These are phyloP conservation scores for Hanseniaspora hatyaiensis DNA, from an alignment of 805 yeast genomes.

Conservation along the genomic window DNA sequence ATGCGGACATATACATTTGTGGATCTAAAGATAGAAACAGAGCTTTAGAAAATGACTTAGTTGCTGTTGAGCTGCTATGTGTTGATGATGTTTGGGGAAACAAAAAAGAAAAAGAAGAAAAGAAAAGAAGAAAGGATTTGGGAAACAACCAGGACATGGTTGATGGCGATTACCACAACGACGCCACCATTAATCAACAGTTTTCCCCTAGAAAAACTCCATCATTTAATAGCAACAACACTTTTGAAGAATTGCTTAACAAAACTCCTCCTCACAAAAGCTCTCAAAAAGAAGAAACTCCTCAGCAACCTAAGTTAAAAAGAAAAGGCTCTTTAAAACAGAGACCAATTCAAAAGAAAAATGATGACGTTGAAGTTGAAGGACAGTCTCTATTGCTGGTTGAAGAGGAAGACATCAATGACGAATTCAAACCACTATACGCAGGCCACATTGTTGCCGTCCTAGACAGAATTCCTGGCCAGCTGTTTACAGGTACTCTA, in stretches of 20 bases:
- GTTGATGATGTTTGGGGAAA: slow-evolving; percentile 98
- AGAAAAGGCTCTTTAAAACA: slow-evolving; percentile 88
- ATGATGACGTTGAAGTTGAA: slow-evolving; percentile 96
- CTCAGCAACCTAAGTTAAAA: slow-evolving; percentile 29
- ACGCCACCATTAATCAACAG: slow-evolving; percentile 41
- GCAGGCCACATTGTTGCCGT: slow-evolving; percentile 99
- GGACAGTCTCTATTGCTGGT: slow-evolving; percentile 85
- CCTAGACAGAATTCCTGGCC: slow-evolving; percentile 94
- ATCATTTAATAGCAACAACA: slow-evolving; percentile 20
- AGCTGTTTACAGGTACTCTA: slow-evolving; percentile 84
- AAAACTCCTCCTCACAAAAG: slow-evolving; percentile 33
- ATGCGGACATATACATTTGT: slow-evolving; percentile 93
- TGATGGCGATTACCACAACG: slow-evolving; percentile 57
- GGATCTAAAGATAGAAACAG: slow-evolving; percentile 97
- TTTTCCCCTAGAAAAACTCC: slow-evolving; percentile 33
- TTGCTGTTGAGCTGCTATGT: slow-evolving; percentile 84
- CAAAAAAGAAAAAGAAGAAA: slow-evolving; percentile 92
- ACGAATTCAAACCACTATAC: slow-evolving; percentile 82
- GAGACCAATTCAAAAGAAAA: slow-evolving; percentile 93
- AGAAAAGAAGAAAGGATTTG: slow-evolving; percentile 74
- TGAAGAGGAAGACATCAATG: slow-evolving; percentile 92
- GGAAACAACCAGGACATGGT: slow-evolving; percentile 33
- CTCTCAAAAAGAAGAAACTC: slow-evolving; percentile 17
- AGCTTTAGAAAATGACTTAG: slow-evolving; percentile 92
- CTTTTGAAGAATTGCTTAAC: slow-evolving; percentile 23